phyloP scores from a whole-genome alignment of 2,329 filamentous ascomycete genomes.

The Amylocarpus encephaloides region DNA sequence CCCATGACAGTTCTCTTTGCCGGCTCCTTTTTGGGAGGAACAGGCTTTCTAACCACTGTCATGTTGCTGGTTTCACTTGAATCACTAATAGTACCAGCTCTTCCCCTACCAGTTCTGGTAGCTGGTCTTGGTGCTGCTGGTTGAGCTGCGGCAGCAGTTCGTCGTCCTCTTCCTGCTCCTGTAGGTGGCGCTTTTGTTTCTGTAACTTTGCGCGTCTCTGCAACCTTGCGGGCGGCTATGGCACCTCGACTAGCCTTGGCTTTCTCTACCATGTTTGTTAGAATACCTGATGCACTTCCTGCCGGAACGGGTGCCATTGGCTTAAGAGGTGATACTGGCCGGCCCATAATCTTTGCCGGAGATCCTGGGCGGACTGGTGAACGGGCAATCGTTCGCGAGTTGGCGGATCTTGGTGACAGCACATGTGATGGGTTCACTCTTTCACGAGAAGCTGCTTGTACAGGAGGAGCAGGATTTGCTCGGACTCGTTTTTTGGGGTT shows the following conservation, averaged over 20 bases:
- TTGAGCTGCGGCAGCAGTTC: slow-evolving; percentile 21
- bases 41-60: slow-evolving; percentile 55
- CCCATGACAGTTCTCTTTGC: slow-evolving; percentile 48
- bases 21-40: slow-evolving; percentile 34
- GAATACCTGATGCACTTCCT: slow-evolving; percentile 37
- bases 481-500: slow-evolving; percentile 62
- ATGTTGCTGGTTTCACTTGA: slow-evolving; percentile 54
- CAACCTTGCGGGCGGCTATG: slow-evolving; percentile 35
- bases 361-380: slow-evolving; percentile 26
- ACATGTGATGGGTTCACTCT: slow-evolving; percentile 50
- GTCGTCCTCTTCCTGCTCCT: slow-evolving; percentile 25
- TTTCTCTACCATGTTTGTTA: slow-evolving; percentile 55
- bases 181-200: slow-evolving; percentile 3
- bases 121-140: slow-evolving; percentile 30
- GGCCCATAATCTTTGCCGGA: slow-evolving; percentile 53
- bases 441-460: slow-evolving; percentile 36
- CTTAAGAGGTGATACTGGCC: slow-evolving; percentile 59
- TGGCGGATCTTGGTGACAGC: slow-evolving; percentile 55
- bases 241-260: slow-evolving; percentile 49
- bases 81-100: slow-evolving; percentile 55
- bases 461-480: slow-evolving; percentile 31
- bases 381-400: slow-evolving; percentile 49
- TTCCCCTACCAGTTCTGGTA: slow-evolving; percentile 43
- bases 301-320: slow-evolving; percentile 25
- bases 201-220: slow-evolving; percentile 29